Percentiles rank a stretch among this genome's conserved stretches.
Conservation (phyloP, 345 rosid species). For the Rhodomyrtus tomentosa region DNA sequence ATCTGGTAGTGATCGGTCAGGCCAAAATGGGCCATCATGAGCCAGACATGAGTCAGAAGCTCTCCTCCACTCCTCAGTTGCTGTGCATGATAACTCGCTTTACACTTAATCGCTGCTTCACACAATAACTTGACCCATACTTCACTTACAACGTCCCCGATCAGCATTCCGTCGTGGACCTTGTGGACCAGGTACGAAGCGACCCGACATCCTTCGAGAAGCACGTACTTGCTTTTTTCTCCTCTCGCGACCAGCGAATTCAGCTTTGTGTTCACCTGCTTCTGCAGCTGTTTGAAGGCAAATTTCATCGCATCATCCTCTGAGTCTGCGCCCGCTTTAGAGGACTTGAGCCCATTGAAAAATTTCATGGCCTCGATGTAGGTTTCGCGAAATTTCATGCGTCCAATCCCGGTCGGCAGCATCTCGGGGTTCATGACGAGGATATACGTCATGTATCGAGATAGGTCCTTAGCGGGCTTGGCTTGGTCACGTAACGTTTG, state of each 20-base stretch:
- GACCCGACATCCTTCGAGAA: slow-evolving; percentile 13
- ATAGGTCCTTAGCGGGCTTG: not conserved
- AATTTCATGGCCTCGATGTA: not conserved
- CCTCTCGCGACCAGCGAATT: not conserved
- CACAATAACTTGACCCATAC: slow-evolving; percentile 14
- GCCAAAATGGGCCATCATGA: slow-evolving; percentile 46
- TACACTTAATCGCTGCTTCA: slow-evolving; percentile 7
- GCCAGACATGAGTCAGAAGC: slow-evolving; percentile 39
- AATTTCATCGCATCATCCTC: no score
- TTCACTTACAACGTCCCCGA: not conserved
- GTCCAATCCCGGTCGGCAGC: slow-evolving; percentile 1
- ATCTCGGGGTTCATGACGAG: not conserved
- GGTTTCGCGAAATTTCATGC: not conserved
- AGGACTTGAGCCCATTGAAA: not conserved
- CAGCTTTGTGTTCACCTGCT: slow-evolving; percentile 3
- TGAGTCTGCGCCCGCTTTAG: not conserved
- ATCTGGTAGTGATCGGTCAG: slow-evolving; percentile 40
- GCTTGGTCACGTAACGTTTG: no score
- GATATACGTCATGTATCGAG: slow-evolving; percentile 1
- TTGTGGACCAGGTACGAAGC: not conserved
- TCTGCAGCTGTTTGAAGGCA: not conserved
- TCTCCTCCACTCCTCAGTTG: slow-evolving; percentile 50
- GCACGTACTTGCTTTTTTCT: slow-evolving; percentile 17
- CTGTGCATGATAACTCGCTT: slow-evolving; percentile 22
- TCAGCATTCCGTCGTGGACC: no score